phyloP scores from a whole-genome alignment of 2,329 filamentous ascomycete species.

The Calycina herbarum region DNA sequence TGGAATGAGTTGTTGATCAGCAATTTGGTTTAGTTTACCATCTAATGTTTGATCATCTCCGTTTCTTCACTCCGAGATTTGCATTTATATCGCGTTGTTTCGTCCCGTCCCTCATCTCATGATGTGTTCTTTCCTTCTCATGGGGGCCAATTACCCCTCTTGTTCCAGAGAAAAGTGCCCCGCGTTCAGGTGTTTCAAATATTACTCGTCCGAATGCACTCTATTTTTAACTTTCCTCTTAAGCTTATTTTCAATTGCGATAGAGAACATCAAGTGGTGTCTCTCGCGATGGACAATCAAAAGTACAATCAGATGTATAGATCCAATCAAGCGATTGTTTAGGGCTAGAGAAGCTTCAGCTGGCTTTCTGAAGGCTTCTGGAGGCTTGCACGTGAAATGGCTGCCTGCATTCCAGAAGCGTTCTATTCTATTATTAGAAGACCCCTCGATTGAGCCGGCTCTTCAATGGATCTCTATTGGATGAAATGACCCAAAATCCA shows the following conservation, averaged over 20 bases:
- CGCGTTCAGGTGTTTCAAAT: not conserved
- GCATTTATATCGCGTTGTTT: not conserved
- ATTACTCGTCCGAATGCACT: not conserved
- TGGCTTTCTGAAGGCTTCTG: not conserved
- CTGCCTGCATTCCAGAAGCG: constrained; percentile 3
- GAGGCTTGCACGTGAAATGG: not conserved
- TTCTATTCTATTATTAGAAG: not conserved
- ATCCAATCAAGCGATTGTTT: not conserved
- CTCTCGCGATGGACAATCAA: not conserved
- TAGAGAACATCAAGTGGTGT: not conserved
- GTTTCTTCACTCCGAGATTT: not conserved
- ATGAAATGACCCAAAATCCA: not conserved
- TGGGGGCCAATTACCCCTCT: not conserved
- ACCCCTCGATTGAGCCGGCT: not conserved
- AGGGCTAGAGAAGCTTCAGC: not conserved
- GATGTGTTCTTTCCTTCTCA: too few relatives aligned
- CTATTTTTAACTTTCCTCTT: constrained; percentile 3
- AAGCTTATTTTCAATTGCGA: not conserved
- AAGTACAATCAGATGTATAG: not conserved
- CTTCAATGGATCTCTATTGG: constrained; percentile 2
- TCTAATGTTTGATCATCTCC: not conserved
- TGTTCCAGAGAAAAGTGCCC: not conserved
- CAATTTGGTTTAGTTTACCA: not conserved
- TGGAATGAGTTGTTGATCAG: not conserved
- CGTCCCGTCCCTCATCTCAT: not conserved